A percentile compares a stretch with the other conserved stretches of the same genome.
phyloP scores from a whole-genome alignment of 2,329 filamentous ascomycete genomes.

The Fusarium cyanostomum region DNA sequence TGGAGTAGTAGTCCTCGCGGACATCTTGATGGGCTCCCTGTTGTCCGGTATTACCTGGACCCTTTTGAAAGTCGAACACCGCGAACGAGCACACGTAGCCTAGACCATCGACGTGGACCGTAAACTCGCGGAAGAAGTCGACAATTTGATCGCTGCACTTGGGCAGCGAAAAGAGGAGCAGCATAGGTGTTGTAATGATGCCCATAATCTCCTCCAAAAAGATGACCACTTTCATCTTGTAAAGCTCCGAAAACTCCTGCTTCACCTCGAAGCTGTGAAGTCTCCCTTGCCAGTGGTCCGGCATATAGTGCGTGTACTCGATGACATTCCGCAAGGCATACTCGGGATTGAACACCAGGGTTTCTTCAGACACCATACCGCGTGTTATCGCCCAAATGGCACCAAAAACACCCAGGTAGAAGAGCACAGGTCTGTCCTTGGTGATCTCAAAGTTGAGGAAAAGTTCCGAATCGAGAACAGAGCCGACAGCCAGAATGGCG shows the following conservation, averaged over 20 bases:
- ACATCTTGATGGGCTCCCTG: constrained; percentile 65
- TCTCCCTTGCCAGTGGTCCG: constrained; percentile 85
- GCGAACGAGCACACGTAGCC: constrained; percentile 98
- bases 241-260: constrained; percentile 86
- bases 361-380: constrained; percentile 87
- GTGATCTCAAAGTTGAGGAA: constrained; percentile 95
- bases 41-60: constrained; percentile 59
- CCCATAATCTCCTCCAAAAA: constrained; percentile 93
- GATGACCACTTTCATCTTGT: constrained; percentile 91
- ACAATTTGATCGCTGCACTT: constrained; percentile 91
- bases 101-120: constrained; percentile 93
- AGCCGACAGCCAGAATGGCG: constrained; percentile 83
- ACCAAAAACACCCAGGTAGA: constrained; percentile 86
- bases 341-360: constrained; percentile 89
- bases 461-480: constrained; percentile 88
- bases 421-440: constrained; percentile 85
- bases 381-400: constrained; percentile 85
- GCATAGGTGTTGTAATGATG: constrained; percentile 89
- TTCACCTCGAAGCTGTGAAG: constrained; percentile 96
- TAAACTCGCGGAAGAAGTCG: constrained; percentile 98
- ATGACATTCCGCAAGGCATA: constrained; percentile 89
- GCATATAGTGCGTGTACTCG: constrained; percentile 91
- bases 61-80: constrained; percentile 95
- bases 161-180: constrained; percentile 87
- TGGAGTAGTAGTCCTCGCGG: constrained; percentile 91